phyloP scores from a whole-genome alignment of 2,329 filamentous ascomycete species.

The Aureobasidium sp. region DNA sequence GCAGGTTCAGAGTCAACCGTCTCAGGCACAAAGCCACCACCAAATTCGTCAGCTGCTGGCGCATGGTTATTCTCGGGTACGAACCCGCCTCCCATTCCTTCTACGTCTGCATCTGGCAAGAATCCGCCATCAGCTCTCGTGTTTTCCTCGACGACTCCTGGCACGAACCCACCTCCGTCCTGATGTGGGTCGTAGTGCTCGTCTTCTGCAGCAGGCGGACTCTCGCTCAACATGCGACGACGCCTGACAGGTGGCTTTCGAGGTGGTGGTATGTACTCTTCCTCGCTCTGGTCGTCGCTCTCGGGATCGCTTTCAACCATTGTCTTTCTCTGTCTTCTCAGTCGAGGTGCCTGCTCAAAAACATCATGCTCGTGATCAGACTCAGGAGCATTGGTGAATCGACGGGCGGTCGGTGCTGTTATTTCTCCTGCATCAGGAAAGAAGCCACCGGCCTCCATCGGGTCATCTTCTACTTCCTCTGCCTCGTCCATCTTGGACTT shows the following conservation, averaged over 20 bases:
- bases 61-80: conserved; percentile 9
- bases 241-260: not conserved
- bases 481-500: conserved; percentile 16
- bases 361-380: conserved; percentile 10
- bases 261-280: conserved; percentile 6
- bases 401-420: conserved; percentile 24
- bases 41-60: too few species aligned
- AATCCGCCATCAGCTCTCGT: not conserved
- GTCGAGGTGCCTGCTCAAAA: conserved; percentile 9
- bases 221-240: not conserved
- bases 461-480: conserved; percentile 15
- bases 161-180: not conserved
- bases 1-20: not conserved
- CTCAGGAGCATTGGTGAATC: not conserved
- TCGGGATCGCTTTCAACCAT: conserved; percentile 9
- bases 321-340: conserved; percentile 1
- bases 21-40: conserved; percentile 15
- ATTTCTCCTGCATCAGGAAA: conserved; percentile 41
- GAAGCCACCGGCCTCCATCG: conserved; percentile 27
- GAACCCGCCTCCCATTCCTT: conserved; percentile 16
- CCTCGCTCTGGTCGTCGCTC: conserved; percentile 6
- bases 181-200: not conserved
- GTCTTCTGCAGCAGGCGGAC: not conserved
- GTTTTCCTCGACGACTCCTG: not conserved
- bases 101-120: not conserved